phyloP scores from a whole-genome alignment of 148 eudicot species.

The Vaccinium macrocarpon region DNA sequence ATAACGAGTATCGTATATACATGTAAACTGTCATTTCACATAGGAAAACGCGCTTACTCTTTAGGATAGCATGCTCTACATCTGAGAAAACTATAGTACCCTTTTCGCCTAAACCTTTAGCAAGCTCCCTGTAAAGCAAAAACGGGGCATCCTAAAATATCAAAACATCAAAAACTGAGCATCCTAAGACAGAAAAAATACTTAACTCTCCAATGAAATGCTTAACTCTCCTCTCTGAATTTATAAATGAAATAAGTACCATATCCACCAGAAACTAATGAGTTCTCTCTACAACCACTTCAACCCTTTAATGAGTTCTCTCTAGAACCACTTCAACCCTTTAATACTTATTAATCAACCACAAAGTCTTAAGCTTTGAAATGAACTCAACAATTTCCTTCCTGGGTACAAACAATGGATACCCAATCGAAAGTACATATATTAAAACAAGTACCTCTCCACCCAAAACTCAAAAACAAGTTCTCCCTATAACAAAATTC shows the following conservation, averaged over 20 bases:
- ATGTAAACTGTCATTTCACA: neutral
- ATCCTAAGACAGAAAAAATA: neutral
- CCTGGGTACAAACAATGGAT: neutral
- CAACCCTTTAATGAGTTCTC: neutral
- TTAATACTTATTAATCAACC: neutral
- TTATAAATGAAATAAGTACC: neutral
- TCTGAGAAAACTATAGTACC: conserved; percentile 71
- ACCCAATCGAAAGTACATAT: neutral
- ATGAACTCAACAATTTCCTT: neutral
- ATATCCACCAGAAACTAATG: neutral
- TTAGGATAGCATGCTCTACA: conserved; percentile 72
- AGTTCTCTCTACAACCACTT: neutral
- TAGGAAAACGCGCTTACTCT: conserved; percentile 41
- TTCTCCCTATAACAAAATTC: neutral
- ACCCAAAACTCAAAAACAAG: neutral
- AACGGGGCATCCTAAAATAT: neutral
- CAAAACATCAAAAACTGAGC: neutral
- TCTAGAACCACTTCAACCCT: neutral
- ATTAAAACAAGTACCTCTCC: neutral
- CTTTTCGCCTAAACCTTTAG: conserved; percentile 73
- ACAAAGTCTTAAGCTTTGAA: neutral
- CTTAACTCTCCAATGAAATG: neutral
- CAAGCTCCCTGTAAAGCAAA: conserved; percentile 71
- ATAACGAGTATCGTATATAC: conserved; percentile 3
- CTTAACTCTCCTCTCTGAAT: neutral